phyloP scores from a whole-genome alignment of 2,329 filamentous ascomycete species.

The Chaetomium sp. region DNA sequence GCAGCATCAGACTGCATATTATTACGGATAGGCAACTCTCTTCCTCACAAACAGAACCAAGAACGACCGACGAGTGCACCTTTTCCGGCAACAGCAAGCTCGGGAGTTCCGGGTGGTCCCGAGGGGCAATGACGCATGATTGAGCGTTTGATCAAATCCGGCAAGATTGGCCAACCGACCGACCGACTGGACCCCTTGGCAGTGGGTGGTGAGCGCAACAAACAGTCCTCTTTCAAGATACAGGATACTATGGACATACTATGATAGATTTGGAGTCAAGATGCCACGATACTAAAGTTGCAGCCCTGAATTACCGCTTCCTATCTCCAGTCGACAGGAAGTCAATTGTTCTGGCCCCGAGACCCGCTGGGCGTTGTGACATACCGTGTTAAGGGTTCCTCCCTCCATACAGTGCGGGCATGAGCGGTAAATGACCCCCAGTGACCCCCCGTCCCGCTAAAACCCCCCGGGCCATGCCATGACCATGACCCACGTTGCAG shows the following conservation, averaged over 20 bases:
- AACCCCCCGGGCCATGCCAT: no score
- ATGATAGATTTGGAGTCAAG: neutral
- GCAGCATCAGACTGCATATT: neutral
- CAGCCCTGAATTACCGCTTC: no score
- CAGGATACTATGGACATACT: neutral
- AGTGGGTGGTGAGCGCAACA: neutral
- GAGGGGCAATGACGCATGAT: constrained; percentile 7
- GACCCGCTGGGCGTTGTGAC: neutral
- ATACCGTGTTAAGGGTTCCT: neutral
- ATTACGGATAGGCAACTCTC: neutral
- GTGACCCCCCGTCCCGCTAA: neutral
- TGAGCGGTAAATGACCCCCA: neutral
- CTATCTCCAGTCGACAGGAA: no score
- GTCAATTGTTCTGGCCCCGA: neutral
- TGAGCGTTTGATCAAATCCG: neutral
- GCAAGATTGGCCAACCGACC: neutral
- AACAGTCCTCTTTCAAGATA: neutral
- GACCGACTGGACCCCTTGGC: neutral
- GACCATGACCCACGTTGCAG: constrained; percentile 2
- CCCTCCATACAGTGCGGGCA: neutral
- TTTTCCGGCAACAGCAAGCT: neutral
- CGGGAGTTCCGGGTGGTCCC: neutral
- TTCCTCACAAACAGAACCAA: neutral
- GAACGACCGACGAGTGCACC: neutral
- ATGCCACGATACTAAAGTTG: neutral